Evolutionary conservation across 352 stramenopile species (phyloP).

Genomic region (Phytophthora cactorum): DNA sequence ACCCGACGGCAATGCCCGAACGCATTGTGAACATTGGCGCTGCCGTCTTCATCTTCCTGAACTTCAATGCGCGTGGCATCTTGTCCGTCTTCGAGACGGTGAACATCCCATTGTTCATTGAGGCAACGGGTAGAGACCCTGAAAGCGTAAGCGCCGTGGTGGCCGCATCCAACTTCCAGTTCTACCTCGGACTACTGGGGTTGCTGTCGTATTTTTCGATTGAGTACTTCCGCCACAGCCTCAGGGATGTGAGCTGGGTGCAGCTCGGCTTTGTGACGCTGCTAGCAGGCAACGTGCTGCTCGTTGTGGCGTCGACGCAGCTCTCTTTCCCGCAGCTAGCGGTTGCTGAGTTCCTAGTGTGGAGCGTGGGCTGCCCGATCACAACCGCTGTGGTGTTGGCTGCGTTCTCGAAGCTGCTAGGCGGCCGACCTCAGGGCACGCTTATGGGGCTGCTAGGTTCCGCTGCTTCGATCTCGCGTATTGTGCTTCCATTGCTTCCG

Average conservation of each 20-base stretch:
- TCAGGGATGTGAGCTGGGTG: slow-evolving; percentile 71
- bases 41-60: slow-evolving; percentile 74
- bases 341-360: slow-evolving; percentile 66
- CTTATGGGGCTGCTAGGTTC: slow-evolving; percentile 77
- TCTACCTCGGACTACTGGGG: slow-evolving; percentile 70
- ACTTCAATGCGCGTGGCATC: slow-evolving; percentile 76
- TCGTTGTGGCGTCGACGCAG: slow-evolving; percentile 45
- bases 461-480: slow-evolving; percentile 69
- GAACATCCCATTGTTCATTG: slow-evolving; percentile 78
- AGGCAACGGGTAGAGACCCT: slow-evolving; percentile 62
- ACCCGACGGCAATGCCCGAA: slow-evolving; percentile 55
- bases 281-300: slow-evolving; percentile 57
- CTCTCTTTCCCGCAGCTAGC: slow-evolving; percentile 57
- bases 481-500: slow-evolving; percentile 69
- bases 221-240: slow-evolving; percentile 66
- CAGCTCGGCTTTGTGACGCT: slow-evolving; percentile 65
- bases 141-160: slow-evolving; percentile 54
- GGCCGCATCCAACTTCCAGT: slow-evolving; percentile 76
- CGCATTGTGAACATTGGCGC: slow-evolving; percentile 69
- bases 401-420: slow-evolving; percentile 74
- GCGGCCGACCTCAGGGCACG: slow-evolving; percentile 70
- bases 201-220: slow-evolving; percentile 78
- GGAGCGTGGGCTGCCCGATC: slow-evolving; percentile 78
- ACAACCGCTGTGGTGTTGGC: slow-evolving; percentile 70
- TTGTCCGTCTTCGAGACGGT: slow-evolving; percentile 81